phyloP scores from a whole-genome alignment of 257 asterid genomes.

The Cynanchum wilfordii region DNA sequence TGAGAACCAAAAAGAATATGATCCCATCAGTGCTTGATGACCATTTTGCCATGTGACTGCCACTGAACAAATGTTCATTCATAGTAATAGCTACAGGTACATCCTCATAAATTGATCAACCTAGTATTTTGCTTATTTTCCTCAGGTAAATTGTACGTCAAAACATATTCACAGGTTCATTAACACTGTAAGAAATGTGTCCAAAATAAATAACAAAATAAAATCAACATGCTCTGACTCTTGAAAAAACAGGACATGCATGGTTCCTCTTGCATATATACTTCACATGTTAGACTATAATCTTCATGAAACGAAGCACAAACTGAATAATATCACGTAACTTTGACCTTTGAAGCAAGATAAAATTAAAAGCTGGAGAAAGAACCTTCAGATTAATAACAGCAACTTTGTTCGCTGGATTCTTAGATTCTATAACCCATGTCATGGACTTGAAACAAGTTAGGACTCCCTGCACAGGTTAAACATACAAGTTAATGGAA shows the following conservation, averaged over 20 bases:
- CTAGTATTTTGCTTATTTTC: background rate
- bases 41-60: background rate
- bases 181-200: background rate
- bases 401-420: slow-evolving; percentile 54
- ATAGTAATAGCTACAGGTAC: background rate
- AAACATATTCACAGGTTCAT: background rate
- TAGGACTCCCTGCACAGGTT: slow-evolving; percentile 49
- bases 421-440: slow-evolving; percentile 56
- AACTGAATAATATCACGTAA: background rate
- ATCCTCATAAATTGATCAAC: background rate
- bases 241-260: background rate
- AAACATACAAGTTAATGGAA: slow-evolving; percentile 1
- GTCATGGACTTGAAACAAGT: slow-evolving; percentile 76
- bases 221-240: background rate
- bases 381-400: slow-evolving; percentile 65
- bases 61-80: background rate
- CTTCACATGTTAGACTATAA: background rate
- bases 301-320: background rate
- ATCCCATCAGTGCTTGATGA: background rate
- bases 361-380: background rate
- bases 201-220: background rate
- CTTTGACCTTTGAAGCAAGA: background rate
- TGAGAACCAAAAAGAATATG: background rate
- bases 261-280: background rate
- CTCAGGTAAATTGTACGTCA: background rate